Conservation (phyloP, 441 rosid genomes). For the Populus hybrid region DNA sequence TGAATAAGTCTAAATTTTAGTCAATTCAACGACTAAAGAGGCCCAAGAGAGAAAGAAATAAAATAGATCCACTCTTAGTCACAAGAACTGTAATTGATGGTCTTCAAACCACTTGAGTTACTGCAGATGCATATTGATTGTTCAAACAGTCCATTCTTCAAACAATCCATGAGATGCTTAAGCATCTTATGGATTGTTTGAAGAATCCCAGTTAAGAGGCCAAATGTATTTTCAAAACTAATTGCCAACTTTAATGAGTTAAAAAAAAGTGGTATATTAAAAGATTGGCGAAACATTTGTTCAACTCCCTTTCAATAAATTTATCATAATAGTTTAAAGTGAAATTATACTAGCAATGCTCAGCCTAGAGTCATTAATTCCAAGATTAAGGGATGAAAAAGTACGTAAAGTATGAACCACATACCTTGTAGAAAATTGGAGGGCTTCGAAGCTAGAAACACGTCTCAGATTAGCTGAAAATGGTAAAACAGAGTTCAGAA, state of each 20-base stretch:
- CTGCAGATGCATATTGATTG: neutral
- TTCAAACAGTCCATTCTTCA: no score
- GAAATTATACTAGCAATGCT: neutral
- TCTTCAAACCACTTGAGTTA: neutral
- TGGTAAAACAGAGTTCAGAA: constrained; percentile 17
- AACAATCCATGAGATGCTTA: no score
- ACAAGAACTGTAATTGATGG: neutral
- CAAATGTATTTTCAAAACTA: neutral
- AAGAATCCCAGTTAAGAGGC: neutral
- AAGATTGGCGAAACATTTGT: neutral
- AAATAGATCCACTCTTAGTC: neutral
- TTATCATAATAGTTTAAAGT: neutral
- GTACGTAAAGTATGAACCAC: neutral
- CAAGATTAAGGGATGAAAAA: neutral
- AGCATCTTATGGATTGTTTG: neutral
- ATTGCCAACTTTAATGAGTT: neutral
- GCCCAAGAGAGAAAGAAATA: neutral
- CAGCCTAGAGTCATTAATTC: neutral
- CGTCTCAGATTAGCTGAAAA: constrained; percentile 63
- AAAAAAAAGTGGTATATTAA: neutral
- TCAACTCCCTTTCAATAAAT: neutral
- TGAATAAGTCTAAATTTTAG: neutral
- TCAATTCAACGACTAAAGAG: neutral
- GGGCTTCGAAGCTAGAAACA: constrained; percentile 79
- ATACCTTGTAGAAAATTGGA: constrained; percentile 68